phyloP scores from a whole-genome alignment of 257 asterid species.

The Nemophila menziesii region DNA sequence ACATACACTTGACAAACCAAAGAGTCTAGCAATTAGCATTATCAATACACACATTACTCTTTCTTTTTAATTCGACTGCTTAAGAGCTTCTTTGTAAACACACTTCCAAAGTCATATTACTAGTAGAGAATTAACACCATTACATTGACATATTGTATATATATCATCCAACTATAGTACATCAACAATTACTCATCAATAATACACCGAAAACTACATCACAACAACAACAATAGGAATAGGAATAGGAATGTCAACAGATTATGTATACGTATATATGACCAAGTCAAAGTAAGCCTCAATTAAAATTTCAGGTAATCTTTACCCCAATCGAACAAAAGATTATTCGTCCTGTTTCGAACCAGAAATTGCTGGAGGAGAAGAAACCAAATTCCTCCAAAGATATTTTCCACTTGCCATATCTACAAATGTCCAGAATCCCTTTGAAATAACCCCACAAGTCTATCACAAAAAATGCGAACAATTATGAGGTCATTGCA shows the following conservation, averaged over 20 bases:
- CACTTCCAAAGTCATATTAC: background rate
- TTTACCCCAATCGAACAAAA: background rate
- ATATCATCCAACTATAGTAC: background rate
- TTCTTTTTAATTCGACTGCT: background rate
- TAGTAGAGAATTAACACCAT: background rate
- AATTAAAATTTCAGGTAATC: background rate
- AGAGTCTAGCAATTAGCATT: too few relatives aligned
- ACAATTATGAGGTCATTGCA: background rate
- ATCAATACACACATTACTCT: too few relatives aligned
- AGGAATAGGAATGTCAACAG: background rate
- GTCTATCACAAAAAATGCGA: slow-evolving; percentile 26
- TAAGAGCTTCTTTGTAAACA: background rate
- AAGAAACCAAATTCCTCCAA: slow-evolving; percentile 66
- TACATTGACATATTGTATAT: background rate
- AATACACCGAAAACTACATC: background rate
- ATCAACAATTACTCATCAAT: background rate
- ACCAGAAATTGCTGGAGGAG: slow-evolving; percentile 21
- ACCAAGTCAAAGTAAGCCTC: background rate
- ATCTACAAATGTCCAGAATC: slow-evolving; percentile 76
- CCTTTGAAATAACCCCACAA: slow-evolving; percentile 35
- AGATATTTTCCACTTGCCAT: slow-evolving; percentile 86
- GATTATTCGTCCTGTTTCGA: slow-evolving; percentile 32
- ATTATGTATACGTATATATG: background rate
- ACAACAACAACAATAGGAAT: background rate
- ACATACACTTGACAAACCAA: too few relatives aligned